Base-by-base conservation (phyloP, 163 green algal species). In the Scenedesmus sp. region DNA sequence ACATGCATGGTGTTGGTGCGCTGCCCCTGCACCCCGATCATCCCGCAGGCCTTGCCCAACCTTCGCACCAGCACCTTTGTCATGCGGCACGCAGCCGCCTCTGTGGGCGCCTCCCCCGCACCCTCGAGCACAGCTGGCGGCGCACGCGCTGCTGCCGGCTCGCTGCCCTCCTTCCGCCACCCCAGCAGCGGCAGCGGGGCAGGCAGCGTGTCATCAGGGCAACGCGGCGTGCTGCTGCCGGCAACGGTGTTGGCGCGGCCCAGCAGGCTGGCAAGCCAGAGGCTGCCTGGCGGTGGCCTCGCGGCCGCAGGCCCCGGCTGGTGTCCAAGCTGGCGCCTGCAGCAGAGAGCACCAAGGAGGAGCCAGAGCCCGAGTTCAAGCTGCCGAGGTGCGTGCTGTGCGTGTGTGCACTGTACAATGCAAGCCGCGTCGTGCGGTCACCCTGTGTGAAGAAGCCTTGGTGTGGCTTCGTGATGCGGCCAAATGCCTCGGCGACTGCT, bases 11-110 rank as follows among this genome's bases (percentile, higher is more conserved):
- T n/a, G 22, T 33, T 72, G 59, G 22, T 33, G 20, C 20, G 5
- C 2, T 72, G 59, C 59, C 59, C 9, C 59, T 72, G 22, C 65
- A 76, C 30, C 13, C 49, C 16, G 4, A 20, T 76, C 0, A 20
- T 33, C 30, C 35, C 37, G 26, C 83, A 88, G 83, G 83, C 20
- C 16, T 26, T 59, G 40, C 40, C 26, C 10, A 46, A 12, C 68
- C 65, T 83, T 15, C 65, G 85, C 65, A 89, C 59, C 65, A 89
- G 68, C 85, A 89, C 85, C 18, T 89, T 89, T 56, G 85, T 83
- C 30, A 82, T 89, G 65, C 68, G 85, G 13, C 61, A 83, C 6
- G 85, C 85, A 68, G 85, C 85, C 49, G 33, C 85, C 4, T 46
- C 43, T 10, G 35, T 81, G 2, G 78, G 78, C 43, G 43, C 12